Percentiles rank a stretch among this genome's conserved stretches.
These are phyloP conservation scores for Crucihimalaya himalaica DNA, from an alignment of 345 rosid species.

Conservation along the genomic window DNA sequence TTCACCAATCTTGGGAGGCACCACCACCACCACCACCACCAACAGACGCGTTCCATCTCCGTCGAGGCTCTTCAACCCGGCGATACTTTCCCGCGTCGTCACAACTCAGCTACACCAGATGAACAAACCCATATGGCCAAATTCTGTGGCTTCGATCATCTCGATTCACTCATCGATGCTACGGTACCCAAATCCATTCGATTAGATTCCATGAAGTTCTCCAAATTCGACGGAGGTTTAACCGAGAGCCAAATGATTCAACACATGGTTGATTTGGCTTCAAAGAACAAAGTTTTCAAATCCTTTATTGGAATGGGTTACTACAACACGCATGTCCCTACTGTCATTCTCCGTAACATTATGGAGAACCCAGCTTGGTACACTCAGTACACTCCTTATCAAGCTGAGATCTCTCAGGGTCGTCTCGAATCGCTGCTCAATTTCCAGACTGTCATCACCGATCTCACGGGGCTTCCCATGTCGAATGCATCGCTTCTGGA, in stretches of 20 bases:
- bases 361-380: conserved; percentile 99
- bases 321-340: conserved; percentile 81
- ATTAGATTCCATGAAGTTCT: conserved; percentile 78
- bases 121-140: conserved; percentile 80
- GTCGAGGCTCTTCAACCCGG: conserved; percentile 68
- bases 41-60: conserved; percentile 60
- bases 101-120: conserved; percentile 90
- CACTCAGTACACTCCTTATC: conserved; percentile 96
- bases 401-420: conserved; percentile 97
- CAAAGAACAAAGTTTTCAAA: conserved; percentile 80
- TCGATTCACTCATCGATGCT: conserved; percentile 74
- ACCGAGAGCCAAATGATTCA: conserved; percentile 87
- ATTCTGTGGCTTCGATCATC: conserved; percentile 65
- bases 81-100: conserved; percentile 92
- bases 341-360: conserved; percentile 91
- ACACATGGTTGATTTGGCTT: conserved; percentile 76
- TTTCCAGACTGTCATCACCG: conserved; percentile 85
- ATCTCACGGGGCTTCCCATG: conserved; percentile 94
- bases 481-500: conserved; percentile 93
- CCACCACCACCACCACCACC: conserved; percentile 34
- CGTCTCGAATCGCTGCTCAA: conserved; percentile 87
- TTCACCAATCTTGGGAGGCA: conserved; percentile 7
- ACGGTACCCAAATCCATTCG: conserved; percentile 98
- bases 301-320: conserved; percentile 96
- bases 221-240: conserved; percentile 82